Percentiles rank a stretch among this genome's conserved stretches.
These are phyloP conservation scores for Trametes coccinea DNA, from an alignment of 768 basidiomycete genomes.

Conservation along the genomic window DNA sequence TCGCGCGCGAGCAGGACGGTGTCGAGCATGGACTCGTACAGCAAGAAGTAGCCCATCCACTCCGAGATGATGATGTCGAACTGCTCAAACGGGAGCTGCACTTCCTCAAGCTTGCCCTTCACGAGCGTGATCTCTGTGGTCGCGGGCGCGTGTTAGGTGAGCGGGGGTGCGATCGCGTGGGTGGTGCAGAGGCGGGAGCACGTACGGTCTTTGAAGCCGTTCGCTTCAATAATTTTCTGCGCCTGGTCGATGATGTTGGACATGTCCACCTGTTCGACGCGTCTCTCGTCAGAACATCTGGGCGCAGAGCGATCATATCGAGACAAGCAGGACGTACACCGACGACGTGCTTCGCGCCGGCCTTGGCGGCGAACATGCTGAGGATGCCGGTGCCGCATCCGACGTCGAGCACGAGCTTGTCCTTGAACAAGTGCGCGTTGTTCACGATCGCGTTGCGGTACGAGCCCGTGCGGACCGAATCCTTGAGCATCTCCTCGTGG, in stretches of 20 bases:
- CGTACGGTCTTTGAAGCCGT: constrained; percentile 94
- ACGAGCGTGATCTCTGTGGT: constrained; percentile 84
- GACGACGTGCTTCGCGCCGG: constrained; percentile 91
- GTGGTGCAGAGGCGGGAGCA: constrained; percentile 18
- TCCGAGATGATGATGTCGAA: constrained; percentile 99
- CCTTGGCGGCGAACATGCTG: constrained; percentile 97
- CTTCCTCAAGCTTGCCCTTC: constrained; percentile 97
- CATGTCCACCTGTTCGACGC: constrained; percentile 86
- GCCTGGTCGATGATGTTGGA: constrained; percentile 99
- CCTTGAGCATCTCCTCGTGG: constrained; percentile 99
- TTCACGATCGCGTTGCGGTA: constrained; percentile 94
- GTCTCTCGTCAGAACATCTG: neutral
- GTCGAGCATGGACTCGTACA: constrained; percentile 99
- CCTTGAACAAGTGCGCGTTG: constrained; percentile 94
- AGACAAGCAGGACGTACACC: constrained; percentile 56
- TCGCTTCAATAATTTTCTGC: constrained; percentile 92
- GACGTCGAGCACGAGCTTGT: constrained; percentile 95
- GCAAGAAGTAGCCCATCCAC: constrained; percentile 99
- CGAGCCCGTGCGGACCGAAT: constrained; percentile 89
- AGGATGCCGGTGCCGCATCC: constrained; percentile 98
- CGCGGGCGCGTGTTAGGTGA: neutral
- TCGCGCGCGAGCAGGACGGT: constrained; percentile 96
- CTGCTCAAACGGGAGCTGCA: constrained; percentile 81
- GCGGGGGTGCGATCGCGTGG: neutral
- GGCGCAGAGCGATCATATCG: neutral